Percentiles rank a stretch among this genome's conserved stretches.
Evolutionary conservation across 805 yeast species (phyloP).

Genomic region (Hagleromyces aurorensis): DNA sequence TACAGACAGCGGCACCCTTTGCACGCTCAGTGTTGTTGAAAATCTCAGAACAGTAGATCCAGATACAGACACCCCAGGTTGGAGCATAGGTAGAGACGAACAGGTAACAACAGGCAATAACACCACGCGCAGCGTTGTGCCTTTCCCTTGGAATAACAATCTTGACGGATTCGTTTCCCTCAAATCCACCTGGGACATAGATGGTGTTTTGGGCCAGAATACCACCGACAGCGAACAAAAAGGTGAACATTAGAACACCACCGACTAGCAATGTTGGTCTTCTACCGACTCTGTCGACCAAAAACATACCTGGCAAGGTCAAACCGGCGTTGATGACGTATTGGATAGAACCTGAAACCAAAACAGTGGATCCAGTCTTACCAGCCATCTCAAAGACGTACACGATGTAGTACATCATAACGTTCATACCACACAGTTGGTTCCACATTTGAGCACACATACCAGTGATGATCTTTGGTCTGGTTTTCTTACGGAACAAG

Average conservation of each 20-base stretch:
- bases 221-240: slow-evolving; percentile 33
- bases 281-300: slow-evolving; percentile 60
- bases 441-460: slow-evolving; percentile 61
- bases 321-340: slow-evolving; percentile 49
- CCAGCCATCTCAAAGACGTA: slow-evolving; percentile 63
- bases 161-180: slow-evolving; percentile 16
- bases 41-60: slow-evolving; percentile 51
- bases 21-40: slow-evolving; percentile 61
- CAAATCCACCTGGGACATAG: slow-evolving; percentile 41
- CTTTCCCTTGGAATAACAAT: slow-evolving; percentile 24
- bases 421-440: slow-evolving; percentile 65
- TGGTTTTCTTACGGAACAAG: slow-evolving; percentile 42
- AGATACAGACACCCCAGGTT: slow-evolving; percentile 56
- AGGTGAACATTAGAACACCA: slow-evolving; percentile 36
- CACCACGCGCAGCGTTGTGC: slow-evolving; percentile 44
- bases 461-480: slow-evolving; percentile 53
- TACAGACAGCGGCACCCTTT: slow-evolving; percentile 56
- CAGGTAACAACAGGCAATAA: slow-evolving; percentile 53
- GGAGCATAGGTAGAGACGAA: slow-evolving; percentile 50
- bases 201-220: slow-evolving; percentile 32
- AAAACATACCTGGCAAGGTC: slow-evolving; percentile 48
- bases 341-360: slow-evolving; percentile 45
- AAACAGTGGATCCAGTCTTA: slow-evolving; percentile 43
- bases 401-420: slow-evolving; percentile 59
- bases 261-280: slow-evolving; percentile 49